Conservation (phyloP, 352 stramenopile genomes). For the Phytophthora pluvialis region DNA sequence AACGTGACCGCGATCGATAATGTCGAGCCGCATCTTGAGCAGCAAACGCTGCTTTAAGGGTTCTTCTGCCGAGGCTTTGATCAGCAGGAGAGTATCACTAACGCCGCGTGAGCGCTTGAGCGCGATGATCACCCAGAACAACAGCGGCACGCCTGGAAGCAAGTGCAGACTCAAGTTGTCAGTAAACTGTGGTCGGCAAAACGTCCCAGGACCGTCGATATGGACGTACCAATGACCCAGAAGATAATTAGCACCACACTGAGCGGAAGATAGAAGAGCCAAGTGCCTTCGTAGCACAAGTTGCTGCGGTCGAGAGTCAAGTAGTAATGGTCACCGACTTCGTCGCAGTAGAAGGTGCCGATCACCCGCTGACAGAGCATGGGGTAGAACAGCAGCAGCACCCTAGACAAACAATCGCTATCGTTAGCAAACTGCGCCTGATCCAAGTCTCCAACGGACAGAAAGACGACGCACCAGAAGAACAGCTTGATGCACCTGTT, state of each 20-base stretch:
- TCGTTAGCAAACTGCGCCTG: not conserved
- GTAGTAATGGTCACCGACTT: slow-evolving; percentile 65
- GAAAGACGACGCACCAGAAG: slow-evolving; percentile 52
- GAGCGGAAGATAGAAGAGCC: slow-evolving; percentile 66
- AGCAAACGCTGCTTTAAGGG: slow-evolving; percentile 55
- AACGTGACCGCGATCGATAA: slow-evolving; percentile 46
- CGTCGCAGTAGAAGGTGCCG: slow-evolving; percentile 78
- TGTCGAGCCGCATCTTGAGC: slow-evolving; percentile 54
- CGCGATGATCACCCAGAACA: slow-evolving; percentile 75
- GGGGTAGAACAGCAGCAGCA: slow-evolving; percentile 75
- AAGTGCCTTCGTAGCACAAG: slow-evolving; percentile 60
- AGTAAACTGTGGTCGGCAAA: too few relatives aligned
- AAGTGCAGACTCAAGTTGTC: too few relatives aligned
- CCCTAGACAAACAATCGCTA: slow-evolving; percentile 32
- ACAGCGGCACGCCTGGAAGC: slow-evolving; percentile 59
- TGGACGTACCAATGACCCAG: slow-evolving; percentile 67
- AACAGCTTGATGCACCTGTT: slow-evolving; percentile 83
- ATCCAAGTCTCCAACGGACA: not conserved
- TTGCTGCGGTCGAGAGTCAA: slow-evolving; percentile 69
- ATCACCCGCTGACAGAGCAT: slow-evolving; percentile 75
- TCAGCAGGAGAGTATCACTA: slow-evolving; percentile 53
- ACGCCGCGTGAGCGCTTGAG: slow-evolving; percentile 58
- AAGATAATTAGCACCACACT: slow-evolving; percentile 48
- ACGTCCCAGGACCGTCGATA: not conserved
- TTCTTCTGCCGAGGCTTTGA: slow-evolving; percentile 44